Evolutionary conservation across 2,329 filamentous ascomycete genomes (phyloP), one percentile per base, ranked within the genome.

Genomic region (Alternaria triticimaculans): DNA sequence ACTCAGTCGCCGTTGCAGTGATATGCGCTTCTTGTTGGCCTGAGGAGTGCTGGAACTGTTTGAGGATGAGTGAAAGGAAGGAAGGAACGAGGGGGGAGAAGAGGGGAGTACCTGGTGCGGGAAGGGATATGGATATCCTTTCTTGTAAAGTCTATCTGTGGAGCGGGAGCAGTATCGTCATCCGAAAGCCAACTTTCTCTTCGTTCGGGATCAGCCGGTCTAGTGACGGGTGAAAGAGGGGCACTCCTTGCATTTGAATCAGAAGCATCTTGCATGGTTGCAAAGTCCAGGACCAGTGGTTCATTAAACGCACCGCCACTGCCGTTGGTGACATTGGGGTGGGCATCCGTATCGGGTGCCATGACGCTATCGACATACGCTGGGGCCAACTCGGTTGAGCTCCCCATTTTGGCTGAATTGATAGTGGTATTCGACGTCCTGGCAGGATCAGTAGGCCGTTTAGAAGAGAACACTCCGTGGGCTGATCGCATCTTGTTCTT

Each of bases 41-140:
- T 59, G 56, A 26, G 69, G 68, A 20, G 71, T 71, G 37, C 58
- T 71, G 18, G 73, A 78, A 63, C 72, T 73, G 53, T 25, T 25
- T 14, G 50, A 46, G 23, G 11, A 64, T 74, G 51, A 76, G 72
- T 48, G 20, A 33, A 56, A 41, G n/a, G 30, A 37, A 21, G 2
- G 26, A 46, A 15, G 4, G 5, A 55, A 30, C 15, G 44, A 33
- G 15, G 53, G 23, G 45, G 10, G 12, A 28, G 15, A 15, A 12
- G 33, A 63, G 37, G 37, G 37, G 15, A n/a, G n/a, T 69, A 80
- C 78, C 77, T 80, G 61, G 78, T 80, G 23, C 78, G 69, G 41
- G 71, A 73, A 18, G 78, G 77, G 44, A 80, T 75, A 66, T 80
- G 78, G 53, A 80, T 80, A 41, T 74, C 74, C 50, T 78, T 68